A percentile compares a stretch with the other conserved stretches of the same genome.
phyloP scores from a whole-genome alignment of 768 basidiomycete species.

The Galerina sulciceps region DNA sequence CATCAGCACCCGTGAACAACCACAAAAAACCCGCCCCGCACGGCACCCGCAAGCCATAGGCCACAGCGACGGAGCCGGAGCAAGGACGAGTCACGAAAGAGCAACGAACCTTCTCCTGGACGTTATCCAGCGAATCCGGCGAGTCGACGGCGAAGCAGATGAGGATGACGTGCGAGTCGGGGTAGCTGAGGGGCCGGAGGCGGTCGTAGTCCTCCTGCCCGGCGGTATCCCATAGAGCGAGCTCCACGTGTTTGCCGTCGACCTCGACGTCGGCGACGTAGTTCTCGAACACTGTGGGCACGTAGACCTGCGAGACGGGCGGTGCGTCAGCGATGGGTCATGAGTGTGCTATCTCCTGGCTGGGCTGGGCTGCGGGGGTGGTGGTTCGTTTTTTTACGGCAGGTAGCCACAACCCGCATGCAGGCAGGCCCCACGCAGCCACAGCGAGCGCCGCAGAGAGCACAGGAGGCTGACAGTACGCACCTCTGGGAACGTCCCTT shows the following conservation, averaged over 20 bases:
- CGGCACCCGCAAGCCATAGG: neutral
- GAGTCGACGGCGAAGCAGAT: conserved; percentile 99
- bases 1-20: conserved; percentile 7
- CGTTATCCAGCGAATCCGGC: conserved; percentile 98
- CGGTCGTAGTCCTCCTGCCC: conserved; percentile 99
- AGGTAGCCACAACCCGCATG: neutral
- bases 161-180: conserved; percentile 99
- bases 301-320: conserved; percentile 78
- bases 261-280: conserved; percentile 99
- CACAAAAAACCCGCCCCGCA: neutral
- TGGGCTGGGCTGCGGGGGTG: neutral
- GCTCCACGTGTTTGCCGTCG: conserved; percentile 97
- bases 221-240: conserved; percentile 99
- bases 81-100: neutral
- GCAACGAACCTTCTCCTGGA: conserved; percentile 93
- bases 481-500: conserved; percentile 96
- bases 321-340: conserved; percentile 9
- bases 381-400: neutral
- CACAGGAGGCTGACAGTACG: conserved; percentile 21
- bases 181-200: conserved; percentile 95
- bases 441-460: neutral
- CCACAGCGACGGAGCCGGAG: neutral
- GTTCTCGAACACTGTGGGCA: conserved; percentile 99
- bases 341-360: neutral
- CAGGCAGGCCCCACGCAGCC: neutral